phyloP scores from a whole-genome alignment of 352 stramenopile genomes.

The Pythium biforme region DNA sequence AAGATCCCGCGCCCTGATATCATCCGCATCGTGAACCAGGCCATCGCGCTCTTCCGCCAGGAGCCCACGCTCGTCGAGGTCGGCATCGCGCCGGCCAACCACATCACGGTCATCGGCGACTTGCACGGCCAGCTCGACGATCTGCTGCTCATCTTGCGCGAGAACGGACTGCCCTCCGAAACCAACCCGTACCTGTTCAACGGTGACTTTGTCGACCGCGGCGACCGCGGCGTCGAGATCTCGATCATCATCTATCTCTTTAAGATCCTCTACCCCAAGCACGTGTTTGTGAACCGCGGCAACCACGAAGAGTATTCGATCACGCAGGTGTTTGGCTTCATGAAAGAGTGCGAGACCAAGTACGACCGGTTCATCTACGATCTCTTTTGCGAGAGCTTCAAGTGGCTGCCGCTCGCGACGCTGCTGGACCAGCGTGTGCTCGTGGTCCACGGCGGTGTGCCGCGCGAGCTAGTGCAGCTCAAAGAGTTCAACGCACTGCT shows the following conservation, averaged over 20 bases:
- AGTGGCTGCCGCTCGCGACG: constrained; percentile 69
- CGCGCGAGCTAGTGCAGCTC: constrained; percentile 52
- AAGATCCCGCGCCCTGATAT: constrained; percentile 77
- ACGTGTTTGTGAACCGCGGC: constrained; percentile 78
- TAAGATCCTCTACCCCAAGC: constrained; percentile 69
- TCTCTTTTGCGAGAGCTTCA: constrained; percentile 83
- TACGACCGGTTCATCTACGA: constrained; percentile 79
- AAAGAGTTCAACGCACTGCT: constrained; percentile 65
- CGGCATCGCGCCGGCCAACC: constrained; percentile 61
- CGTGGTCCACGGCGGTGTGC: constrained; percentile 75
- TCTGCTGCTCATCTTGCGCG: constrained; percentile 75
- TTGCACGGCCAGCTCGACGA: constrained; percentile 86
- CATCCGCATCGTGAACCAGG: constrained; percentile 70
- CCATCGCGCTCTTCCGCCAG: constrained; percentile 46
- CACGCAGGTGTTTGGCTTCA: constrained; percentile 86
- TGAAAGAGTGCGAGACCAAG: constrained; percentile 84
- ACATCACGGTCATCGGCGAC: constrained; percentile 82
- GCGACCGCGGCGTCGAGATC: constrained; percentile 83
- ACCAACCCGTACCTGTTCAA: constrained; percentile 99
- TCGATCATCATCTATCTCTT: constrained; percentile 80
- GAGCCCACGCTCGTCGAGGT: constrained; percentile 70
- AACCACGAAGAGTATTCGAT: constrained; percentile 89
- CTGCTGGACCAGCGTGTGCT: constrained; percentile 76
- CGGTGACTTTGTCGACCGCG: constrained; percentile 99
- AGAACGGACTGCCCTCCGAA: constrained; percentile 89